A percentile compares a stretch with the other conserved stretches of the same genome.
Evolutionary conservation across 2,329 filamentous ascomycete species (phyloP).

Genomic region (Colletotrichum aenigma): DNA sequence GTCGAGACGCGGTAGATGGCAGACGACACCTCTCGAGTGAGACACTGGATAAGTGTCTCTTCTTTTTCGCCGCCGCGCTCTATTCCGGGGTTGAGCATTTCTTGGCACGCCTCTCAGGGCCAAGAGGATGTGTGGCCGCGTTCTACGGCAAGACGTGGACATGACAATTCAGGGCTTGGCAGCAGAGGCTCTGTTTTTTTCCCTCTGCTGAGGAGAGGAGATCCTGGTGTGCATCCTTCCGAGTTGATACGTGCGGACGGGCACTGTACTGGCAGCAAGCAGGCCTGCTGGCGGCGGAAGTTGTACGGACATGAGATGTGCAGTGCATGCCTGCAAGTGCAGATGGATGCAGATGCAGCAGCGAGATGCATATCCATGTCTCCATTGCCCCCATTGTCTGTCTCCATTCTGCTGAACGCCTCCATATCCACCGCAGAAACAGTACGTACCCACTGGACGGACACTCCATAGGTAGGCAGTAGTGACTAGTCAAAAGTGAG

Average conservation of each 20-base stretch:
- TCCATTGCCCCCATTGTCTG: background rate
- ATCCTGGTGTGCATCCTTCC: background rate
- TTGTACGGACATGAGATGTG: slow-evolving; percentile 3
- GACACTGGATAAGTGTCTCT: background rate
- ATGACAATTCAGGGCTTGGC: slow-evolving; percentile 19
- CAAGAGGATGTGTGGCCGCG: background rate
- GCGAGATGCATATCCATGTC: background rate
- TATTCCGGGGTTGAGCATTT: slow-evolving; percentile 3
- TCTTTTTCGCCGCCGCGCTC: background rate
- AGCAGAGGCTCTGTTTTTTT: background rate
- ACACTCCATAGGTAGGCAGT: too few relatives aligned
- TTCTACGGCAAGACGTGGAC: slow-evolving; percentile 15
- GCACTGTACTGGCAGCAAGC: background rate
- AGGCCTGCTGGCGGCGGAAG: background rate
- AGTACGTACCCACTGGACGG: background rate
- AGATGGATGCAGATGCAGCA: background rate
- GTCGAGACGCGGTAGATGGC: background rate
- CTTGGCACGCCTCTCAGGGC: slow-evolving; percentile 5
- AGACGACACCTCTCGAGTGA: background rate
- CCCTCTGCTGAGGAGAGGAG: background rate
- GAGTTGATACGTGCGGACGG: background rate
- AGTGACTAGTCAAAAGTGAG: too few relatives aligned
- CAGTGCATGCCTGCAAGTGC: background rate
- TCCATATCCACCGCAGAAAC: background rate
- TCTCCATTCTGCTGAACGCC: background rate